These are phyloP conservation scores for Quercus dentata DNA, from an alignment of 306 rosid genomes.

Conservation along the genomic window DNA sequence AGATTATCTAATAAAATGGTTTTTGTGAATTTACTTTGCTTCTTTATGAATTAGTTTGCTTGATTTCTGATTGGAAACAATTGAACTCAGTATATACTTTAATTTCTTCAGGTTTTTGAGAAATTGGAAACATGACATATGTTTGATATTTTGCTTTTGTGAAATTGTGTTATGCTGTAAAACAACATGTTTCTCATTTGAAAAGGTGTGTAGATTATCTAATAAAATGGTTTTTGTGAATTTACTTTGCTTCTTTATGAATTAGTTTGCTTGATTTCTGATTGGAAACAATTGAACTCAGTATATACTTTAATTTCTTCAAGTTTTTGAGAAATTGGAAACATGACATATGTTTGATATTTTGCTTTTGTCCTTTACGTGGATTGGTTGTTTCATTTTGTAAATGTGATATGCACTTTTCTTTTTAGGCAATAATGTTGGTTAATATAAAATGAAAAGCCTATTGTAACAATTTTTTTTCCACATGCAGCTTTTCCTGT, in stretches of 20 bases:
- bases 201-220: conserved; percentile 46
- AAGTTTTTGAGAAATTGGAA: too few relatives aligned
- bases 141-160: too few relatives aligned
- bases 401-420: too few relatives aligned
- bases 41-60: background rate
- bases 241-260: background rate
- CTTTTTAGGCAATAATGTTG: too few relatives aligned
- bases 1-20: background rate
- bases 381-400: too few relatives aligned
- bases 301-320: background rate
- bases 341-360: too few relatives aligned
- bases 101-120: too few relatives aligned
- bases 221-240: background rate
- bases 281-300: background rate
- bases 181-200: conserved; percentile 56
- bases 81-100: background rate
- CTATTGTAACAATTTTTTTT: background rate
- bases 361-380: too few relatives aligned
- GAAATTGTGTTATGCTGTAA: conserved; percentile 65
- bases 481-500: conserved; percentile 38
- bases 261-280: background rate
- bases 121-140: too few relatives aligned
- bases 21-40: too few relatives aligned
- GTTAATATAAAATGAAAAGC: background rate
- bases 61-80: background rate